These are phyloP conservation scores for Besnoitia besnoiti DNA, from an alignment of 169 alveolate genomes.

Conservation along the genomic window DNA sequence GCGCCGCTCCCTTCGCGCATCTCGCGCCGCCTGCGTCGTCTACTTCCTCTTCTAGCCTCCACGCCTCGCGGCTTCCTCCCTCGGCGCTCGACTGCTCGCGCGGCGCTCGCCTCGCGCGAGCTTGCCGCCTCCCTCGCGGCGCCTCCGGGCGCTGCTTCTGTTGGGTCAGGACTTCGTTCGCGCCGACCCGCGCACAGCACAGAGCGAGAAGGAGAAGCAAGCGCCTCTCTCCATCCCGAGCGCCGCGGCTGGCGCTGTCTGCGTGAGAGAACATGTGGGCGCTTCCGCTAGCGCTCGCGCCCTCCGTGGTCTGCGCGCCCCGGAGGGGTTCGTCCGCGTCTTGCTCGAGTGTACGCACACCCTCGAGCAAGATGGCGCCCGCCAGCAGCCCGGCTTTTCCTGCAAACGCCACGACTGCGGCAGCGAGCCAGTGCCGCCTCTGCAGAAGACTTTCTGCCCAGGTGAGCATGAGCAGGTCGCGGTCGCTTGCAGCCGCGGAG, in stretches of 20 bases:
- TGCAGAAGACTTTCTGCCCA: background rate
- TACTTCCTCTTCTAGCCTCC: too few relatives aligned
- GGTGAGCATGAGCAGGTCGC: background rate
- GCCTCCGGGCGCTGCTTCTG: background rate
- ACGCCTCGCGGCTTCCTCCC: too few relatives aligned
- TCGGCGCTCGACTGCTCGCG: too few relatives aligned
- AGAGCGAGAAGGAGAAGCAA: background rate
- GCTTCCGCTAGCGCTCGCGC: too few relatives aligned
- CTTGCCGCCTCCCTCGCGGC: too few relatives aligned
- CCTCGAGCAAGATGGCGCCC: background rate
- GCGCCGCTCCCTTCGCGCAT: background rate
- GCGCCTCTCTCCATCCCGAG: background rate
- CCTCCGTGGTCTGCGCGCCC: background rate
- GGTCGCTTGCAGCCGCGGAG: background rate
- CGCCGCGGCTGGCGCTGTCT: too few relatives aligned
- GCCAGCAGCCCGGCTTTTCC: conserved; percentile 4
- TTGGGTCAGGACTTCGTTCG: background rate
- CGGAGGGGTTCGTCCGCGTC: background rate
- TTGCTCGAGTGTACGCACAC: background rate
- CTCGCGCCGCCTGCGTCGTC: background rate
- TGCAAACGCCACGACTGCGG: background rate
- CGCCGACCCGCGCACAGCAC: background rate
- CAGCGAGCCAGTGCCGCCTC: background rate
- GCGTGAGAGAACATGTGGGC: too few relatives aligned
- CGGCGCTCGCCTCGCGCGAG: too few relatives aligned